Evolutionary conservation across 179 eudicot genomes (phyloP), one percentile per base, ranked within the genome.

Genomic region (Beta corolliflora): DNA sequence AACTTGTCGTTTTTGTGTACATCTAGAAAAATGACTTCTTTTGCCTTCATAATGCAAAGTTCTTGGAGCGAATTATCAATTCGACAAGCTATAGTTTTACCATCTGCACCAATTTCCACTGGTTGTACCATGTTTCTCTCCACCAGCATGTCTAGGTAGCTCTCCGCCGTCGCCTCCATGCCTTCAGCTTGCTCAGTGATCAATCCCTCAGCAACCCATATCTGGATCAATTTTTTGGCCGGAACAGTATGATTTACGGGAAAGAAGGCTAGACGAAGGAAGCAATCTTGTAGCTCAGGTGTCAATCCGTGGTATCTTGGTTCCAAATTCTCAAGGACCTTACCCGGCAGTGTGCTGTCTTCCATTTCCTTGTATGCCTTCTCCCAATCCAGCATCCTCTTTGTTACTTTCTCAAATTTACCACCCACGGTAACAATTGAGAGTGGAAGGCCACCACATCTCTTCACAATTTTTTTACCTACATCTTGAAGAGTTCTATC

Each of bases 381-480:
- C 0, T 29, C 50, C 71, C 71, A 67, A 10, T 25, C 15, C 9
- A 2, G 5, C 58, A 5, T 54, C 9, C 18, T 18, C 50, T 36
- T 12, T 67, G 48, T 5, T 10, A 54, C 6, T 67, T 12, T 13
- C 36, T 9, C 18, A 5, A 67, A 67, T 67, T 13, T 5, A 15
- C 19, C 41, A 31, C 71, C 71, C 71, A 67, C 36, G 18, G 48
- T 41, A 25, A 11, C 19, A 11, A 67, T 67, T 13, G 71, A 67
- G 13, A 67, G 44, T 0, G 71, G 71, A 67, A 67, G 71, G 71
- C 71, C 71, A 31, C 71, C 71, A 67, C 71, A 67, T 67, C 71
- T 31, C 12, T 3, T 12, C 71, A 67, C 71, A 7, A 67, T 25
- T 5, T 67, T 16, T 67, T 36, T 31, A 48, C 48, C 71, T 25